phyloP scores from a whole-genome alignment of 2,329 filamentous ascomycete genomes.

The Penicillium oxalicum region DNA sequence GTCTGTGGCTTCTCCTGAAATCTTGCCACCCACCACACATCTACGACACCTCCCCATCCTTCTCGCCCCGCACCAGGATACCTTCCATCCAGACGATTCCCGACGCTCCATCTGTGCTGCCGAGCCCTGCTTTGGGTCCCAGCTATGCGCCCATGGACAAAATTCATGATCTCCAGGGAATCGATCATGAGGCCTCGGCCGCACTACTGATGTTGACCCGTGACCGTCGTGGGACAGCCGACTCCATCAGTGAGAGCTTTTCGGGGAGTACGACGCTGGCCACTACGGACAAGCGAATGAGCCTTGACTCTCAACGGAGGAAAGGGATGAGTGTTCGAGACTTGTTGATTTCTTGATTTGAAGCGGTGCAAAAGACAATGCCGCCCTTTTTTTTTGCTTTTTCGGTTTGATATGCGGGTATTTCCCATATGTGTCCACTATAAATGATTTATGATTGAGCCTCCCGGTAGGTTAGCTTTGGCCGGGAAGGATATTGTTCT shows the following conservation, averaged over 20 bases:
- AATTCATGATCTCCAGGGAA: conserved; percentile 19
- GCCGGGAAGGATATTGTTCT: too few relatives aligned
- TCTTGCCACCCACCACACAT: conserved; percentile 20
- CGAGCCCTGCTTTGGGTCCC: conserved; percentile 33
- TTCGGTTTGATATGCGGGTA: neutral
- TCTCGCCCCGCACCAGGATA: conserved; percentile 28
- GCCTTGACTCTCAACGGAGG: conserved; percentile 26
- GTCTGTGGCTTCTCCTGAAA: conserved; percentile 34
- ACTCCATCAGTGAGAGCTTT: conserved; percentile 26
- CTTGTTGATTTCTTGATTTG: conserved; percentile 45
- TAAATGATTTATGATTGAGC: too few relatives aligned
- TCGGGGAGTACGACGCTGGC: conserved; percentile 1
- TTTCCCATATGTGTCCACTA: neutral
- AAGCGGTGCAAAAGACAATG: neutral
- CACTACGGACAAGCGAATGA: conserved; percentile 1
- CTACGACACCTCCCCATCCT: conserved; percentile 27
- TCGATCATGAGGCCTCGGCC: conserved; percentile 76
- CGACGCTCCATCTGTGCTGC: conserved; percentile 30
- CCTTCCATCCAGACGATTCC: conserved; percentile 16
- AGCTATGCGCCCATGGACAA: conserved; percentile 19
- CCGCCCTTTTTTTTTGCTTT: neutral
- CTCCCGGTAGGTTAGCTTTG: too few relatives aligned
- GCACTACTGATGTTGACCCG: conserved; percentile 82
- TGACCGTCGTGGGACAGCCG: conserved; percentile 56
- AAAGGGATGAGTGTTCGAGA: conserved; percentile 53